A percentile compares a stretch with the other conserved stretches of the same genome.
phyloP scores from a whole-genome alignment of 371 early-diverging fungal genomes.

The Funneliformis caledonium region DNA sequence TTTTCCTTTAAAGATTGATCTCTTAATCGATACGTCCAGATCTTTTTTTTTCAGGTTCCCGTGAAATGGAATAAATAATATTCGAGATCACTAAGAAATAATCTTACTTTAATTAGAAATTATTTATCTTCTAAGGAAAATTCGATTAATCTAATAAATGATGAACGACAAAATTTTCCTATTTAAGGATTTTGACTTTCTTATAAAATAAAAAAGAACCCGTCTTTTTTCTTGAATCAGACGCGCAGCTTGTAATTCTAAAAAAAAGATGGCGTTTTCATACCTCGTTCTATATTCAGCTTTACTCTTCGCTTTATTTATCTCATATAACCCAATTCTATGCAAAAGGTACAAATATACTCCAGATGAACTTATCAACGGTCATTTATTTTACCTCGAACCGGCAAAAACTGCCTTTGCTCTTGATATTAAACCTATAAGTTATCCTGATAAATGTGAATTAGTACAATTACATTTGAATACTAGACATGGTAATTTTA shows the following conservation, averaged over 20 bases:
- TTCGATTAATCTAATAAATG: no score
- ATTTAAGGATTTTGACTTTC: no score
- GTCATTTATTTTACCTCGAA: not conserved
- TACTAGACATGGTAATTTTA: conserved; percentile 27
- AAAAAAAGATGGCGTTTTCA: not conserved
- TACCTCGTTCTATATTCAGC: not conserved
- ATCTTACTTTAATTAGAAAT: no score
- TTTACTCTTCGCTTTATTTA: conserved; percentile 1
- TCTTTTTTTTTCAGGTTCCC: no score
- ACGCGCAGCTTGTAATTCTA: not conserved
- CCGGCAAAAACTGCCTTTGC: conserved; percentile 11
- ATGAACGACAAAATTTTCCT: no score
- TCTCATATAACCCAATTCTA: not conserved
- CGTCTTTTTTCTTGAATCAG: not conserved
- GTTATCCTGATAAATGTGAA: conserved; percentile 23
- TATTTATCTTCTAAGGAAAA: no score
- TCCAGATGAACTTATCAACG: conserved; percentile 17
- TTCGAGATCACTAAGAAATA: no score
- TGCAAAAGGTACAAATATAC: not conserved
- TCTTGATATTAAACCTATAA: conserved; percentile 10
- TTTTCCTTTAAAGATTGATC: no score
- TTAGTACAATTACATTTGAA: conserved; percentile 14
- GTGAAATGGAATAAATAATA: no score
- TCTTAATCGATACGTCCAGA: no score
- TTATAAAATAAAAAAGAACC: not conserved